A percentile compares a stretch with the other conserved stretches of the same genome.
phyloP scores from a whole-genome alignment of 768 basidiomycete species.

The Termitomyces sp. region DNA sequence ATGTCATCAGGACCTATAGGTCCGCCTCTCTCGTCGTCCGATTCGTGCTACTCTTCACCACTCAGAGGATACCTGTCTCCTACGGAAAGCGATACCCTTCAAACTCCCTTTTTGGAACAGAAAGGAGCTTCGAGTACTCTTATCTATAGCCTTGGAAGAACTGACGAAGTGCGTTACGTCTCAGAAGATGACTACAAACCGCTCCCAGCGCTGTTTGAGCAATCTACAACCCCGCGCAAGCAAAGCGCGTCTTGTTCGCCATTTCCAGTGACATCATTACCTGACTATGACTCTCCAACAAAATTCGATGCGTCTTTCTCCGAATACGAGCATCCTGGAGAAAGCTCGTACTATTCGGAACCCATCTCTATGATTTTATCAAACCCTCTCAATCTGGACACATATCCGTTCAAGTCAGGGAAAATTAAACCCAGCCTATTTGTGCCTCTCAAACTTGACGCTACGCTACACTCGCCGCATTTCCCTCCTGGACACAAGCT shows the following conservation, averaged over 20 bases:
- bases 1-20: conserved; percentile 20
- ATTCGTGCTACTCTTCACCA: conserved; percentile 21
- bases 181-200: conserved; percentile 1
- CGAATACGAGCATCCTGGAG: conserved; percentile 6
- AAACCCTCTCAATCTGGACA: conserved; percentile 8
- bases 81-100: conserved; percentile 34
- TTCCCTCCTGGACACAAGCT: conserved; percentile 62
- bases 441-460: conserved; percentile 24
- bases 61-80: conserved; percentile 23
- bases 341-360: background rate
- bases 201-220: conserved; percentile 7
- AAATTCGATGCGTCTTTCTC: conserved; percentile 7
- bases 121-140: conserved; percentile 1
- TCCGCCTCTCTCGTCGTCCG: conserved; percentile 26
- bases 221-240: conserved; percentile 2
- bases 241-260: conserved; percentile 2
- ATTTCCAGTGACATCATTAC: conserved; percentile 7
- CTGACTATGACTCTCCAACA: conserved; percentile 10
- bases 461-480: conserved; percentile 27
- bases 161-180: background rate
- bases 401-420: conserved; percentile 2
- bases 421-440: conserved; percentile 6
- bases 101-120: conserved; percentile 32
- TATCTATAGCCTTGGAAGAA: background rate
- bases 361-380: conserved; percentile 3